Evolutionary conservation across 176 grass and related monocot genomes (phyloP), one percentile per base, ranked within the genome.

Genomic region (Phoenix dactylifera): DNA sequence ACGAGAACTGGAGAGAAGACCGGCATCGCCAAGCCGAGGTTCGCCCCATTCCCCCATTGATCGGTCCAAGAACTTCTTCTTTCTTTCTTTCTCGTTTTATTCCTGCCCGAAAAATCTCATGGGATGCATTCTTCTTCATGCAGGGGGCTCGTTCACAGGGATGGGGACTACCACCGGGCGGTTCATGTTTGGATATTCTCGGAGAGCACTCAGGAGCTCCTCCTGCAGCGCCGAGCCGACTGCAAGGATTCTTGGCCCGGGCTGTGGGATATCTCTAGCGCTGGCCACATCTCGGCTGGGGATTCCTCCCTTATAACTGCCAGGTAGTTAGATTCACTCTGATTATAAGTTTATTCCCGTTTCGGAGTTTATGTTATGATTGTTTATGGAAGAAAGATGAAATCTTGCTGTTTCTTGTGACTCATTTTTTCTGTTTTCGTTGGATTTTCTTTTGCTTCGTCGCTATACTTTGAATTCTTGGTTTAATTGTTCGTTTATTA

Each of bases 191-290:
- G 87, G 87, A 91, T 97, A 66, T 91, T 91, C 78, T 65, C 74
- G 20, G 91, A 90, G 83, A 87, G 72, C 70, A 96, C 91, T 23
- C 56, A 84, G 52, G 91, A 90, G 77, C 80, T 96, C 39, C 79
- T 96, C 35, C 62, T 96, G 25, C 91, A 96, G 77, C 80, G 75
- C 58, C 83, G 91, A 26, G 74, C 86, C 39, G 89, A 86, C 58
- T 84, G 91, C 72, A 96, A 90, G 83, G 92, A 87, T 62, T 90
- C 92, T 49, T 96, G 92, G 92, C 92, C 92, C 12, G 86, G 80
- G 10, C 75, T 62, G 71, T 96, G 92, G 92, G 92, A 96, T 55
- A 85, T 88, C 68, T 96, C 92, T 55, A 90, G 83, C 73, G 81
- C 87, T 1, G 91, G 86, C 10, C 91, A 96, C 66, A 82, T 97